Percentiles rank a stretch among this genome's conserved stretches.
These are phyloP conservation scores for Colletotrichum godetiae DNA, from an alignment of 2,329 filamentous ascomycete genomes.

Conservation along the genomic window DNA sequence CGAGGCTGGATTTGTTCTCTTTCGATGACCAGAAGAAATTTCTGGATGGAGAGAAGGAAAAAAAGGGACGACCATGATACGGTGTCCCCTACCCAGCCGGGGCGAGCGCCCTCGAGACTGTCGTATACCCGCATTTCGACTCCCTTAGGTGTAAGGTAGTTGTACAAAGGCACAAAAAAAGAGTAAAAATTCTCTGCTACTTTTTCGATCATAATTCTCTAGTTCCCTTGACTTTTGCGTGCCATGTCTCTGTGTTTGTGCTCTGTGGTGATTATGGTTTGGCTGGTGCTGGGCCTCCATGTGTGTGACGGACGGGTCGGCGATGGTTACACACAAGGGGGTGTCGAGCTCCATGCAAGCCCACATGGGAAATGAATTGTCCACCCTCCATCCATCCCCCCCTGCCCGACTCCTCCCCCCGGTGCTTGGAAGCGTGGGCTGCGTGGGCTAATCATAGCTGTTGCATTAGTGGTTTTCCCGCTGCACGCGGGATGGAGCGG, in stretches of 20 bases:
- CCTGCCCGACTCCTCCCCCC: neutral
- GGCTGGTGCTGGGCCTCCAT: too few relatives aligned
- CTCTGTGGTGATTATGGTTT: neutral
- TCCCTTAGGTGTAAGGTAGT: constrained; percentile 50
- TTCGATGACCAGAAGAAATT: constrained; percentile 15
- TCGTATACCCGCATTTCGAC: constrained; percentile 24
- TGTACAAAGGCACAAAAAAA: constrained; percentile 53
- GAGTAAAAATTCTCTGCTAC: constrained; percentile 45
- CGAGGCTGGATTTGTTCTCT: constrained; percentile 19
- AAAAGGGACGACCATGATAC: constrained; percentile 5
- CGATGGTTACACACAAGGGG: neutral
- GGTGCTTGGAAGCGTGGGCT: neutral
- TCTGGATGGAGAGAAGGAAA: constrained; percentile 13
- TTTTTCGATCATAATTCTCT: neutral
- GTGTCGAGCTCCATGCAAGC: neutral
- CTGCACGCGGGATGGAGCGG: neutral
- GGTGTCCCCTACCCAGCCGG: constrained; percentile 30
- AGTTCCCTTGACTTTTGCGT: too few relatives aligned
- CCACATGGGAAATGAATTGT: constrained; percentile 1
- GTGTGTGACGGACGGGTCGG: neutral
- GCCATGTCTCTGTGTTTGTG: neutral
- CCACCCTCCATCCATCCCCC: neutral
- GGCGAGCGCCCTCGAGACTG: constrained; percentile 19
- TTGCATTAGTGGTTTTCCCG: neutral
- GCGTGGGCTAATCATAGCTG: neutral